Conservation (phyloP, 768 basidiomycete species). For the Tulasnella sp. region DNA sequence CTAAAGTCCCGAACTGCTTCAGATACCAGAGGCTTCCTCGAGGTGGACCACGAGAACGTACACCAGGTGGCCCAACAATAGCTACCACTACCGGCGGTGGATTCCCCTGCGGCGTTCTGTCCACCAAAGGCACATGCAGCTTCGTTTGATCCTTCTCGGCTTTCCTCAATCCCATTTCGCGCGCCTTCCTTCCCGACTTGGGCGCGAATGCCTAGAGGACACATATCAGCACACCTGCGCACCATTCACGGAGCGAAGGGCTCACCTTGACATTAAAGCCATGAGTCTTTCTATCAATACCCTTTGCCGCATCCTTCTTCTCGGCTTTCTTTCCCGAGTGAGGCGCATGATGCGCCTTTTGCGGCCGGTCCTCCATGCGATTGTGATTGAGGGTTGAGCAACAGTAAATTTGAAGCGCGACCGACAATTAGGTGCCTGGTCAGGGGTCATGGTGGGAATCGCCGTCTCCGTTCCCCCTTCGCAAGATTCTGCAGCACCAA, state of each 20-base stretch:
- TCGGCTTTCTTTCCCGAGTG: conserved; percentile 72
- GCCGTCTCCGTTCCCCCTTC: neutral
- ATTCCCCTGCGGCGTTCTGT: conserved; percentile 87
- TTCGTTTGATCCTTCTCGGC: conserved; percentile 93
- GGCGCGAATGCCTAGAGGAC: conserved; percentile 81
- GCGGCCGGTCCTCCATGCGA: conserved; percentile 70
- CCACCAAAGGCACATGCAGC: conserved; percentile 93
- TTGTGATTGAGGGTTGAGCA: neutral
- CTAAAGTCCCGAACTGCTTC: conserved; percentile 35
- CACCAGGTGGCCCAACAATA: conserved; percentile 94
- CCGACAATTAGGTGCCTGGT: neutral
- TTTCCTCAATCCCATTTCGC: conserved; percentile 84
- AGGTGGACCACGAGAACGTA: conserved; percentile 38
- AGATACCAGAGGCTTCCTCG: neutral
- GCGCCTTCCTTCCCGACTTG: conserved; percentile 85
- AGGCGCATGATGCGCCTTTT: conserved; percentile 81
- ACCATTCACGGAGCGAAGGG: neutral
- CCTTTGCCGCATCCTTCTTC: conserved; percentile 74
- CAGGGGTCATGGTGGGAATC: neutral
- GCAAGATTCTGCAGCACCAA: neutral
- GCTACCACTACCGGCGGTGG: conserved; percentile 95
- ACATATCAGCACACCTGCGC: neutral
- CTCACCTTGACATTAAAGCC: conserved; percentile 90
- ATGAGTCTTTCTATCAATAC: conserved; percentile 64
- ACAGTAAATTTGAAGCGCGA: conserved; percentile 27